Percentiles rank a stretch among this genome's conserved stretches.
These are phyloP conservation scores for Colletotrichum godetiae DNA, from an alignment of 2,329 filamentous ascomycete genomes.

Conservation along the genomic window DNA sequence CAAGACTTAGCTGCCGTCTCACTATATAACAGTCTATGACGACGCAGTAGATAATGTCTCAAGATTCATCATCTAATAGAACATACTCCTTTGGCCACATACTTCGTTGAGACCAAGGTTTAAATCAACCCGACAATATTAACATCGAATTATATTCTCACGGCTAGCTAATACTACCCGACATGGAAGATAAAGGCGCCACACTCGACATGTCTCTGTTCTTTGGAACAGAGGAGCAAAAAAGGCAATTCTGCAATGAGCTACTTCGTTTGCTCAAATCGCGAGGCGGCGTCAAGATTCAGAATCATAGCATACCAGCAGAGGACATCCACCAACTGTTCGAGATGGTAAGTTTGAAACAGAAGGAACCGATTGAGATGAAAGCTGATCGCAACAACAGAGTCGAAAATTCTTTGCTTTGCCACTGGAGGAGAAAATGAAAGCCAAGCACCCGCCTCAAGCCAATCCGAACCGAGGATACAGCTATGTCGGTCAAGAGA, in stretches of 20 bases:
- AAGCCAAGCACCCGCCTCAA: conserved; percentile 43
- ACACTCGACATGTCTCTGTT: conserved; percentile 45
- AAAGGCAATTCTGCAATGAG: conserved; percentile 39
- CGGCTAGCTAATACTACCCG: background rate
- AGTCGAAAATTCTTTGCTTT: conserved; percentile 36
- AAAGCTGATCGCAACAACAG: background rate
- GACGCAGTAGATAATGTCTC: too few relatives aligned
- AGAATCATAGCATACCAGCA: conserved; percentile 41
- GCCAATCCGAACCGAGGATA: conserved; percentile 46
- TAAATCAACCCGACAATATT: too few relatives aligned
- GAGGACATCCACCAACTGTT: conserved; percentile 40
- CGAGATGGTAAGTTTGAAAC: conserved; percentile 12
- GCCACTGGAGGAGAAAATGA: conserved; percentile 42
- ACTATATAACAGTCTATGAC: too few relatives aligned
- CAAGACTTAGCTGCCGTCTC: too few relatives aligned
- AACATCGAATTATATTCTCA: too few relatives aligned
- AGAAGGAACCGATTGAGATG: rapidly evolving
- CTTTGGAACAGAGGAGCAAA: conserved; percentile 41
- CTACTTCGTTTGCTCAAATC: conserved; percentile 39
- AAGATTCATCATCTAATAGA: too few relatives aligned
- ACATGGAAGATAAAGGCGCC: background rate
- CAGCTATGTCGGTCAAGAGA: conserved; percentile 45
- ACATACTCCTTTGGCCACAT: too few relatives aligned
- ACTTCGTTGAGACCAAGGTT: too few relatives aligned
- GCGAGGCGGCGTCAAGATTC: conserved; percentile 38